Base-by-base conservation (phyloP, 1,284 basidiomycete species). In the Pholiota adiposa region DNA sequence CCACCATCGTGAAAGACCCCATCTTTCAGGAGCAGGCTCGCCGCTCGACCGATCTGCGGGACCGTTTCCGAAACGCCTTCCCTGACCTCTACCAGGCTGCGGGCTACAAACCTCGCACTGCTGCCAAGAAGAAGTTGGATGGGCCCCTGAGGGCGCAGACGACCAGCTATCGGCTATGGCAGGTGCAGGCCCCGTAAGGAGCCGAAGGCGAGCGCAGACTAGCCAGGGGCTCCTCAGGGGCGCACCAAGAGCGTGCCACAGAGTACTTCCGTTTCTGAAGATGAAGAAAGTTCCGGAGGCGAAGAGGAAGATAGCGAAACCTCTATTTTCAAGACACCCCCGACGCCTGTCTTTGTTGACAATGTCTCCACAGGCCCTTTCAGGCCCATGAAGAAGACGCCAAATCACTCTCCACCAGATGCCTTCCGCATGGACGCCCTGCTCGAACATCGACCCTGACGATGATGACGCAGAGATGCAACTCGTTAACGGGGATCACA, bases 51-150 rank as follows among this genome's bases (percentile, higher is more conserved):
- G 94, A 96, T 76, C 77, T 96, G 61, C 79, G 93, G 41, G 93
- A 96, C 74, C 82, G 93, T 49, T 96, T 96, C 70, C 83, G 94
- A 62, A 96, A 96, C 72, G 93, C 93, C 2, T 96, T 93, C 67
- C 93, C 93, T 0, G 89, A 92, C 60, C 81, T 94, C 52, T 96
- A 96, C 73, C 86, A 91, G 69, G 86, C 87, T 5, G 92, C 92
- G 0, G 92, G 92, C 0, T 94, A 93, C 72, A 94, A 94, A 69
- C 91, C 92, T 0, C 81, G 92, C 49, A 83, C 82, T 64, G 75
- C 81, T 38, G 77, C 81, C 63, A 78, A 73, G 67, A 77, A 74
- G 67, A 72, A 72, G 64, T 58, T 62, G 41, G 61, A 65, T 44
- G 60, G 61, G 4, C 61, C 59, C 12, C 62, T 60, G 16, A 51